Base-by-base conservation (phyloP, 2,329 filamentous ascomycete species). In the Exophiala calicioides region DNA sequence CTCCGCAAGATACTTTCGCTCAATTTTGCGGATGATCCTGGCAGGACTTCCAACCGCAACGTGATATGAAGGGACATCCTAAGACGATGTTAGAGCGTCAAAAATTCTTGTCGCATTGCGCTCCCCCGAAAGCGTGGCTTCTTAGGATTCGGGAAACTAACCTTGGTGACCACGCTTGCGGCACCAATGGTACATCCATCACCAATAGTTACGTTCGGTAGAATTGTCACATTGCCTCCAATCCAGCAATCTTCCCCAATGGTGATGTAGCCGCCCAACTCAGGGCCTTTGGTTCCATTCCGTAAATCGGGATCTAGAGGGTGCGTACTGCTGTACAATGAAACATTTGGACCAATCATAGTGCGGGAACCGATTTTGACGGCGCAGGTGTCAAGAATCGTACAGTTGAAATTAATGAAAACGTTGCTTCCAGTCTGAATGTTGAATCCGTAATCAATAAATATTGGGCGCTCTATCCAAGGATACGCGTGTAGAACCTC, bases 401-500 rank as follows among this genome's bases (percentile, higher is more conserved):
- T 83, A 58, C 80, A 84, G 66, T 88, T 84, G 63, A 77, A 82
- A 68, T 86, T 95, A 64, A 95, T 76, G 60, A 83, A 93, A 10
- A 87, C 86, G 44, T 82, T 81, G 33, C 79, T 70, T 13, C 86
- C 88, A 5, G 90, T 64, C 46, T 76, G 79, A 34, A 91, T 72
- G 53, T 93, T 90, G 59, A 76, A 83, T 3, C 89, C 89, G 58
- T 93, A 91, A 67, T 94, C 88, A 50, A 85, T 77, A 34, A 75
- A 79, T 42, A 93, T 72, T 0, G 87, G 88, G 0, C 76, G 68
- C 50, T 87, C 82, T 16, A 91, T 73, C 77, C 81, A 89, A 0
- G 87, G 81, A 23, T 83, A 71, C 16, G 74, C 71, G 24, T 93
- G 78, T 1, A 84, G 70, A n/a, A 69, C 73, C 6, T 84, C 82